These are phyloP conservation scores for Panellus pusillus DNA, from an alignment of 768 basidiomycete species.

Conservation along the genomic window DNA sequence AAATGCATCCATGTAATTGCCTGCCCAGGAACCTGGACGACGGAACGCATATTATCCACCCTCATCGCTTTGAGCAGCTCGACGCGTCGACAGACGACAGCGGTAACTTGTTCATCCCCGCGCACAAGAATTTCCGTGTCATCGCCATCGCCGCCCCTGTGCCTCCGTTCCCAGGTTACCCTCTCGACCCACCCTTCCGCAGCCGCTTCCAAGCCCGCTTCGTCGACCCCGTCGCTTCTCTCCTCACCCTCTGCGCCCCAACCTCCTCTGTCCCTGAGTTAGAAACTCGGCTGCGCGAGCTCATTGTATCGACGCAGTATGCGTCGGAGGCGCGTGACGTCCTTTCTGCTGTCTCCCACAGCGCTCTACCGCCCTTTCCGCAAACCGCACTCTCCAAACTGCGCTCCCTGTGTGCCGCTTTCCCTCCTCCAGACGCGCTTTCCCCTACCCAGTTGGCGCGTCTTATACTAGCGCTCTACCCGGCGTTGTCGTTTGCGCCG, in stretches of 20 bases:
- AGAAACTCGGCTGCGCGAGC: conserved; percentile 45
- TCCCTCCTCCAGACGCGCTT: conserved; percentile 46
- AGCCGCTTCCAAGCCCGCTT: conserved; percentile 71
- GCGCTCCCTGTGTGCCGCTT: conserved; percentile 40
- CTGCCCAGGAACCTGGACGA: conserved; percentile 61
- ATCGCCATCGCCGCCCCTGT: conserved; percentile 71
- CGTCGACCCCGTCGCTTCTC: conserved; percentile 56
- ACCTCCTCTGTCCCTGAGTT: conserved; percentile 30
- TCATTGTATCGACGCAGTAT: conserved; percentile 63
- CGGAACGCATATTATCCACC: conserved; percentile 68
- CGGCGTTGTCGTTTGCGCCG: conserved; percentile 52
- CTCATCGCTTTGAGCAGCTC: conserved; percentile 55
- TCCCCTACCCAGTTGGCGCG: conserved; percentile 52
- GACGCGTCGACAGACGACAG: conserved; percentile 29
- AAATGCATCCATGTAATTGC: not conserved
- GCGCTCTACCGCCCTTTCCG: conserved; percentile 59
- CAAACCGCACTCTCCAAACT: conserved; percentile 63
- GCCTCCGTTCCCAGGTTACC: conserved; percentile 66
- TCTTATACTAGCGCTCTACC: conserved; percentile 59
- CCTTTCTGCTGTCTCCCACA: conserved; percentile 53
- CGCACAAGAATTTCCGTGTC: conserved; percentile 67
- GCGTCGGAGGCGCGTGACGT: conserved; percentile 58
- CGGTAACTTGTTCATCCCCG: conserved; percentile 56
- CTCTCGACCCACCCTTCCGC: conserved; percentile 65
- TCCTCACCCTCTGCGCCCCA: conserved; percentile 43